Evolutionary conservation across 1,284 basidiomycete genomes (phyloP).

Genomic region (Mycosarcoma maydis): DNA sequence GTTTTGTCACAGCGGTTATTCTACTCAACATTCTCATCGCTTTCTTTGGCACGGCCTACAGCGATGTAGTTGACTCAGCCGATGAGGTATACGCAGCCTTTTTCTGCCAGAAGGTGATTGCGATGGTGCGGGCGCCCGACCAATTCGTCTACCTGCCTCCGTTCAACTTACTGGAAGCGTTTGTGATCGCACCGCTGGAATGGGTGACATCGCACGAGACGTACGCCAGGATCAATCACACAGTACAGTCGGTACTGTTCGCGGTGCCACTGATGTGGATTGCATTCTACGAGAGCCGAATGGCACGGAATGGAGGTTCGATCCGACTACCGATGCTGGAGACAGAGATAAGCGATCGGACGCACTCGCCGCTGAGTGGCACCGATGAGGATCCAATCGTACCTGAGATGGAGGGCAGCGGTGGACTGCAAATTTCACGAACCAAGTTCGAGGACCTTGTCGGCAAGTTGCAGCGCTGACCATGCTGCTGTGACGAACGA

Average conservation of each 20-base stretch:
- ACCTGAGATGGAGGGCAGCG: slow-evolving; percentile 43
- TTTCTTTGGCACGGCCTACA: slow-evolving; percentile 71
- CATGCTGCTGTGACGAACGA: neutral
- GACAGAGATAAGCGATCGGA: slow-evolving; percentile 18
- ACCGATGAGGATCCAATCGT: slow-evolving; percentile 48
- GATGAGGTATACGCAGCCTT: slow-evolving; percentile 44
- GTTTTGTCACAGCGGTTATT: slow-evolving; percentile 50
- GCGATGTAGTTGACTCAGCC: slow-evolving; percentile 55
- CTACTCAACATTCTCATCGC: slow-evolving; percentile 80
- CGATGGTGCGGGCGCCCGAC: slow-evolving; percentile 76
- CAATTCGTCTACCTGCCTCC: slow-evolving; percentile 70
- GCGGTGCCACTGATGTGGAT: slow-evolving; percentile 50
- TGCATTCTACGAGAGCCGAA: slow-evolving; percentile 52
- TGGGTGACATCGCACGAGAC: slow-evolving; percentile 69
- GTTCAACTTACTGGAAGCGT: slow-evolving; percentile 84
- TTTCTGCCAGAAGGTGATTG: slow-evolving; percentile 60
- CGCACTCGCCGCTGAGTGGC: slow-evolving; percentile 11
- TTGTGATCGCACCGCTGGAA: slow-evolving; percentile 86
- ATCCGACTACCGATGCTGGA: slow-evolving; percentile 36
- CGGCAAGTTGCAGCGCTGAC: slow-evolving; percentile 18
- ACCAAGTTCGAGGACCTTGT: slow-evolving; percentile 45
- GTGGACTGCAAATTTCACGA: slow-evolving; percentile 36
- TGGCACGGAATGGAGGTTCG: slow-evolving; percentile 24
- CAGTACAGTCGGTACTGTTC: slow-evolving; percentile 52
- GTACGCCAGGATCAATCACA: slow-evolving; percentile 49